phyloP scores from a whole-genome alignment of 2,329 filamentous ascomycete species.

The Monosporascus sp. region DNA sequence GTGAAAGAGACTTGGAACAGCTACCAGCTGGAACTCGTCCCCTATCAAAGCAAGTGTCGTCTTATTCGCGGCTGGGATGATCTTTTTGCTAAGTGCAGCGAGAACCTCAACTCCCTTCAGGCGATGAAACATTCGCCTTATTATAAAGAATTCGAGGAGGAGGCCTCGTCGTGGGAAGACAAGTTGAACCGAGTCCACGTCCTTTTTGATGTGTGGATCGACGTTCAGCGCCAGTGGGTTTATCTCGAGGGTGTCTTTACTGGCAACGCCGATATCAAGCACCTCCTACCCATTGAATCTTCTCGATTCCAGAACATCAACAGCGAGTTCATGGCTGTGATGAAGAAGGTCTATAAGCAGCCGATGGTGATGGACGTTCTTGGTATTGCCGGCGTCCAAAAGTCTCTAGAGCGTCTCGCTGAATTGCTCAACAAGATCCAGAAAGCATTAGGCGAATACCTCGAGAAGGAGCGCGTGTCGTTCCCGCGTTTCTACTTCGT shows the following conservation, averaged over 20 bases:
- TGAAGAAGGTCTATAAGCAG: conserved; percentile 98
- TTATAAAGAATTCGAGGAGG: conserved; percentile 98
- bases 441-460: conserved; percentile 95
- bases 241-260: conserved; percentile 99
- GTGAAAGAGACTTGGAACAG: conserved; percentile 96
- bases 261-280: conserved; percentile 97
- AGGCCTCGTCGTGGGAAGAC: conserved; percentile 94
- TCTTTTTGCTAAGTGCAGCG: conserved; percentile 95
- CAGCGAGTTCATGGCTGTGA: conserved; percentile 95
- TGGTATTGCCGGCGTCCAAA: conserved; percentile 91
- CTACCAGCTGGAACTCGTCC: conserved; percentile 88
- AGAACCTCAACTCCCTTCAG: conserved; percentile 94
- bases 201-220: conserved; percentile 98
- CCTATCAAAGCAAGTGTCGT: conserved; percentile 96
- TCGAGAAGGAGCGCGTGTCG: conserved; percentile 94
- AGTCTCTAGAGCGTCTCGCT: conserved; percentile 90
- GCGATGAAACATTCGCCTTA: conserved; percentile 99
- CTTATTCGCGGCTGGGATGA: conserved; percentile 98
- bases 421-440: conserved; percentile 98
- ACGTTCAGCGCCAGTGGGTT: conserved; percentile 99
- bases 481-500: conserved; percentile 99
- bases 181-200: conserved; percentile 96
- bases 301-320: conserved; percentile 99
- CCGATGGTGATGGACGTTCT: conserved; percentile 94
- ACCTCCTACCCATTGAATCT: conserved; percentile 91